A percentile compares a stretch with the other conserved stretches of the same genome.
phyloP scores from a whole-genome alignment of 306 rosid species.

The Dalbergia cochinchinensis region DNA sequence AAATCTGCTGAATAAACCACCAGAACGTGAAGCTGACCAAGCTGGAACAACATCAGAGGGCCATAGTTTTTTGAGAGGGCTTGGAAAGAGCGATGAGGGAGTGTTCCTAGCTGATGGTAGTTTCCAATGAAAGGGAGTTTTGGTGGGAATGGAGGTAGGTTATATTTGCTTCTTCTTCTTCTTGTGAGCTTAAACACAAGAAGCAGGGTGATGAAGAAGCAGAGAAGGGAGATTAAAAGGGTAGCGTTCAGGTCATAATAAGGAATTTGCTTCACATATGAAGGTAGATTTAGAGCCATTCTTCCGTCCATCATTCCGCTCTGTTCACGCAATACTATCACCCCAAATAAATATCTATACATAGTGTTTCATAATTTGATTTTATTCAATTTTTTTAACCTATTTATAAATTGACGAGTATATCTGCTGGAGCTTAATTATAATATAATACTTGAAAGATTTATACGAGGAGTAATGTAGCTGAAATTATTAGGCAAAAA shows the following conservation, averaged over 20 bases:
- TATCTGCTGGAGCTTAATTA: no score
- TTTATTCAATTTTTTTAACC: no score
- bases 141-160: constrained; percentile 45
- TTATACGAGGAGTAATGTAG: no score
- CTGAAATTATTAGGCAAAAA: no score
- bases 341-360: no score
- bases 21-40: constrained; percentile 42
- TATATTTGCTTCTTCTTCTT: constrained; percentile 27
- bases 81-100: constrained; percentile 43
- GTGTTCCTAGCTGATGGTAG: constrained; percentile 47
- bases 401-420: no score
- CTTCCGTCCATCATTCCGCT: background rate
- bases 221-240: constrained; percentile 9
- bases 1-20: constrained; percentile 47
- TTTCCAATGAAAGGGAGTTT: constrained; percentile 41
- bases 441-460: no score
- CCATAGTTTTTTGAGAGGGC: constrained; percentile 36
- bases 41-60: constrained; percentile 33
- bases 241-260: constrained; percentile 2
- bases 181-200: constrained; percentile 29
- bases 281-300: background rate
- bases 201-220: constrained; percentile 35
- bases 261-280: background rate
- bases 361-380: no score
- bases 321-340: background rate